Conservation (phyloP, 352 stramenopile species). For the Phytopythium chamaehyphon region DNA sequence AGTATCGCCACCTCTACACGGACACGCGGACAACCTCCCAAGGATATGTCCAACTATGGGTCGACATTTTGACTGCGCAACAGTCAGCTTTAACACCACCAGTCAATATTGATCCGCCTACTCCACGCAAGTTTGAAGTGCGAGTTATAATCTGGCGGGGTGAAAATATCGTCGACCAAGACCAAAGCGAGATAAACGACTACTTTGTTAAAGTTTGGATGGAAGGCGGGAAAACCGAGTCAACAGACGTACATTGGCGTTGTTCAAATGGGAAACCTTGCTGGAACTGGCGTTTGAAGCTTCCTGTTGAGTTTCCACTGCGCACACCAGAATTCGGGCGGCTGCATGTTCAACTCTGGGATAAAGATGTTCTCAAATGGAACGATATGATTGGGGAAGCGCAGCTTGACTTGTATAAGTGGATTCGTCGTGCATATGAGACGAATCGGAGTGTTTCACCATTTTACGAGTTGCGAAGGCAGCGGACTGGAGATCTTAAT, state of each 20-base stretch:
- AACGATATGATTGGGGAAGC: conserved; percentile 88
- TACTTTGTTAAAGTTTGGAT: conserved; percentile 92
- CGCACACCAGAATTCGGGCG: conserved; percentile 77
- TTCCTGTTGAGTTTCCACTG: conserved; percentile 78
- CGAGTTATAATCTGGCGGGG: conserved; percentile 89
- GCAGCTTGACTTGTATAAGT: conserved; percentile 83
- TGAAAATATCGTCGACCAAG: conserved; percentile 75
- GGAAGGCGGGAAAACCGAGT: conserved; percentile 49
- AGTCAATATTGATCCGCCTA: conserved; percentile 66
- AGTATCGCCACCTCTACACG: conserved; percentile 85
- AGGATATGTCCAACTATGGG: conserved; percentile 75
- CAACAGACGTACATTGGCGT: conserved; percentile 91
- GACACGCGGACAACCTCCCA: conserved; percentile 66
- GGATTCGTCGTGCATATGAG: conserved; percentile 62
- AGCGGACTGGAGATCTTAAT: conserved; percentile 1
- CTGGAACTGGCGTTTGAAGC: conserved; percentile 92
- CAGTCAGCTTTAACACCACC: conserved; percentile 58
- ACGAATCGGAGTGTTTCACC: conserved; percentile 49
- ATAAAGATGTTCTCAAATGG: conserved; percentile 92
- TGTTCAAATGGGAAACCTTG: conserved; percentile 86
- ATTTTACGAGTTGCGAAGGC: conserved; percentile 57
- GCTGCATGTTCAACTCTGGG: conserved; percentile 90
- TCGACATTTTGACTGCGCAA: conserved; percentile 85
- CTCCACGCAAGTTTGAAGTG: conserved; percentile 76
- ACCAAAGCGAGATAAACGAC: conserved; percentile 85